Evolutionary conservation across 768 basidiomycete species (phyloP).

Genomic region (Hericium alpestre): DNA sequence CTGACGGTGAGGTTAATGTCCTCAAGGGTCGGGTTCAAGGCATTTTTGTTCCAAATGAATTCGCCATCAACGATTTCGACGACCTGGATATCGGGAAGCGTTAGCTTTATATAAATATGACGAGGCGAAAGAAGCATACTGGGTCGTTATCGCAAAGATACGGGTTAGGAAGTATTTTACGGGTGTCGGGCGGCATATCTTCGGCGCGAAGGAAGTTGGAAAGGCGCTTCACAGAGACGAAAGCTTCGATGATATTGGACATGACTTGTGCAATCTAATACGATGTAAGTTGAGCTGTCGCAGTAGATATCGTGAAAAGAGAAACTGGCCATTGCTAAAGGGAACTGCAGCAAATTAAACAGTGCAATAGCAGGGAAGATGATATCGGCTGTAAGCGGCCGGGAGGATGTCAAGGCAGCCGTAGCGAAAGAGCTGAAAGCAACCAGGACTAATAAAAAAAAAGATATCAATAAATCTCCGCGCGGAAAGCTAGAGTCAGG

Average conservation of each 20-base stretch:
- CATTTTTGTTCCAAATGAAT: constrained; percentile 66
- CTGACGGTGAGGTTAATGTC: constrained; percentile 63
- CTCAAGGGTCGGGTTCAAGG: constrained; percentile 54
- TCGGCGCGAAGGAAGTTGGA: constrained; percentile 64
- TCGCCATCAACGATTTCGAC: constrained; percentile 66
- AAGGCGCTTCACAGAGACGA: constrained; percentile 74
- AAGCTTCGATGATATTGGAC: constrained; percentile 74
- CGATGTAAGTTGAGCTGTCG: not conserved
- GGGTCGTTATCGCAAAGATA: constrained; percentile 49
- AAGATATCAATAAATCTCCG: constrained; percentile 1
- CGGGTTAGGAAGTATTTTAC: constrained; percentile 36
- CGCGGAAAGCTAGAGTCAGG: not conserved
- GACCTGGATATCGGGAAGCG: constrained; percentile 26
- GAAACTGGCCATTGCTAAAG: constrained; percentile 61
- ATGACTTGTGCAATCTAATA: constrained; percentile 27
- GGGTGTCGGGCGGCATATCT: constrained; percentile 73
- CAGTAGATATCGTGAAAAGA: not conserved
- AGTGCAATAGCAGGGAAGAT: constrained; percentile 95
- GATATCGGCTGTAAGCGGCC: constrained; percentile 75
- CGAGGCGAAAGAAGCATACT: constrained; percentile 22
- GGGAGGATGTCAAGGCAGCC: constrained; percentile 49
- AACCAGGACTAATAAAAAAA: constrained; percentile 40
- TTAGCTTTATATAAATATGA: not conserved
- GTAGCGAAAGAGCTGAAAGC: constrained; percentile 77
- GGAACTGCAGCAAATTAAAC: constrained; percentile 82